These are phyloP conservation scores for Fusarium beomiforme DNA, from an alignment of 2,329 filamentous ascomycete genomes.

Conservation along the genomic window DNA sequence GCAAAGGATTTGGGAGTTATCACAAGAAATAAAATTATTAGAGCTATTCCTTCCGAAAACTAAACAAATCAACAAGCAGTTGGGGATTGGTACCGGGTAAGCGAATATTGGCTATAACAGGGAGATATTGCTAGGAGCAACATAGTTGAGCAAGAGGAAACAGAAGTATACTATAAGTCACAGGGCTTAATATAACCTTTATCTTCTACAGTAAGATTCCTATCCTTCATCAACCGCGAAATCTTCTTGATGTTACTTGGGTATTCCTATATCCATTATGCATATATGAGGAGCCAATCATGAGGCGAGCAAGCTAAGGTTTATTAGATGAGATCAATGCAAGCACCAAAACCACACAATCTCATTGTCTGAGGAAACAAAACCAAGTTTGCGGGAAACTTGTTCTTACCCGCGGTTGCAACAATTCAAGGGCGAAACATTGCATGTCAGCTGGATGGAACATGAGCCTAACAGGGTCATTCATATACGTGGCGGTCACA, in stretches of 20 bases:
- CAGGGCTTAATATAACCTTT: too few species aligned
- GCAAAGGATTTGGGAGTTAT: too few species aligned
- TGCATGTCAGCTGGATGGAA: slow-evolving; percentile 17
- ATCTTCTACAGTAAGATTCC: neutral
- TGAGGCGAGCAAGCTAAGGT: neutral
- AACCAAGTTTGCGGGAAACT: neutral
- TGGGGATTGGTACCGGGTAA: neutral
- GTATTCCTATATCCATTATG: neutral
- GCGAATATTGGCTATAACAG: accelerated
- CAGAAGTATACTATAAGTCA: too few species aligned
- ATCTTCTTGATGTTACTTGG: too few species aligned
- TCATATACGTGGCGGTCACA: slow-evolving; percentile 11
- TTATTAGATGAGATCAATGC: too few species aligned
- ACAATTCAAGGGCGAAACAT: slow-evolving; percentile 6
- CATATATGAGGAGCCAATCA: neutral
- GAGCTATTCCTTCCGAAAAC: too few species aligned
- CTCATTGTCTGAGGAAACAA: neutral
- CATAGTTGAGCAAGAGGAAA: too few species aligned
- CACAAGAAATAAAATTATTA: neutral
- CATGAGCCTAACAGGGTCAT: slow-evolving; percentile 1
- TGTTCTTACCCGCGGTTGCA: neutral
- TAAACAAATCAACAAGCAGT: neutral
- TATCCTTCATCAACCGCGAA: too few species aligned
- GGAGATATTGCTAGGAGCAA: too few species aligned
- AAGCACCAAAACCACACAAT: neutral